Base-by-base conservation (phyloP, 2,329 filamentous ascomycete species). In the Penicillium verrucosum region DNA sequence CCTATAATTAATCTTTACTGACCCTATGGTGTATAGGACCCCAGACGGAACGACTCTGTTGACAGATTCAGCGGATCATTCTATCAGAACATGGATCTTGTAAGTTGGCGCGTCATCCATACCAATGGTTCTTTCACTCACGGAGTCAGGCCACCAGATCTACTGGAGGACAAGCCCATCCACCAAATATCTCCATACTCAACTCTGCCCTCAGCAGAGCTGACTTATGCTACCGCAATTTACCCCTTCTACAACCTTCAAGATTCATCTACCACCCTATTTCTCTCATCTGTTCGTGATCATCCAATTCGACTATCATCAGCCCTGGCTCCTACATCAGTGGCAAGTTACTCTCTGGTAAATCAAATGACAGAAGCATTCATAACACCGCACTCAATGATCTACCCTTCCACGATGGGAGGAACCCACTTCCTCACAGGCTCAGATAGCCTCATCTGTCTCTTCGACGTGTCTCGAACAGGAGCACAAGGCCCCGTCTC, bases 41-140 rank as follows among this genome's bases (percentile, higher is more conserved):
- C 73, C 81, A 16, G 84, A 87, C 67, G 84, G 84, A 7, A 85
- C 81, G 1, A 80, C 78, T 23, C 66, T 87, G 25, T 67, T 87
- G 56, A 82, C 83, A 2, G 78, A 79, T 40, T 81, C 77, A 56
- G 78, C 76, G 21, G 78, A 82, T 60, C 74, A 82, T 50, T 68
- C 73, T 55, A 74, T 83, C n/a, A 76, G 80, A 62, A 80, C 79
- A 0, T 84, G 81, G 65, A 75, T 85, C 7, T 65, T 86, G 73
- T 84, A 71, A 68, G 74, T 68, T 32, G 14, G 4, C 8, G 1
- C 5, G 10, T 43, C 14, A 14, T 44, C 9, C 5, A 11, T 25
- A 29, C 34, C 29, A 5, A 34, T 47, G 32, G 42, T 27, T 34
- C 6, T 34, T 16, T 25, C 38, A 27, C 60, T 65, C 41, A 66